phyloP scores from a whole-genome alignment of 768 basidiomycete species.

The Boletus rufocinnamomeus region DNA sequence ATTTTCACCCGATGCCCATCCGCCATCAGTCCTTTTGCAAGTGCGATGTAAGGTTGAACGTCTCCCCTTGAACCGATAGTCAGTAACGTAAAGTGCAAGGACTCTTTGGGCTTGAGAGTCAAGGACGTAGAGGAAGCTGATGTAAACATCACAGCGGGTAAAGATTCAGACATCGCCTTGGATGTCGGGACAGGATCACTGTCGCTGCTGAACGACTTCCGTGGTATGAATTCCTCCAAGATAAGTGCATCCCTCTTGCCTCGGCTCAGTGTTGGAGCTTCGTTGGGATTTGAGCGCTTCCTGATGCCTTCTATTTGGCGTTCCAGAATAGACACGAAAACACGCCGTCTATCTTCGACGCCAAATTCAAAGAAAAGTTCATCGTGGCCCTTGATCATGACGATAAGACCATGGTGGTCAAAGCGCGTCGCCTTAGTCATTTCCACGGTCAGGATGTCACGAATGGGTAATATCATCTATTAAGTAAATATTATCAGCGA shows the following conservation, averaged over 20 bases:
- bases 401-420: constrained; percentile 84
- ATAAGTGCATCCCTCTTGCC: constrained; percentile 74
- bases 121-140: too few relatives aligned
- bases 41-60: too few relatives aligned
- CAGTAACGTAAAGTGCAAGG: not conserved
- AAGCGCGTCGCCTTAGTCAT: constrained; percentile 87
- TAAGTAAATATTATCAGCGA: constrained; percentile 5
- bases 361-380: constrained; percentile 97
- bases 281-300: constrained; percentile 47
- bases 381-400: constrained; percentile 94
- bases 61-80: not conserved
- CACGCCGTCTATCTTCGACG: constrained; percentile 75
- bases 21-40: too few relatives aligned
- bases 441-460: constrained; percentile 83
- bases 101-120: not conserved
- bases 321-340: constrained; percentile 75
- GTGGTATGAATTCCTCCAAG: constrained; percentile 67
- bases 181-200: not conserved
- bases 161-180: not conserved
- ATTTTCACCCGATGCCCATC: too few relatives aligned
- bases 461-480: constrained; percentile 94
- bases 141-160: not conserved
- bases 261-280: constrained; percentile 43
- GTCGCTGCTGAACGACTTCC: not conserved
- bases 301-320: constrained; percentile 77